Conservation (phyloP, 352 stramenopile species). For the Pythium oligandrum region DNA sequence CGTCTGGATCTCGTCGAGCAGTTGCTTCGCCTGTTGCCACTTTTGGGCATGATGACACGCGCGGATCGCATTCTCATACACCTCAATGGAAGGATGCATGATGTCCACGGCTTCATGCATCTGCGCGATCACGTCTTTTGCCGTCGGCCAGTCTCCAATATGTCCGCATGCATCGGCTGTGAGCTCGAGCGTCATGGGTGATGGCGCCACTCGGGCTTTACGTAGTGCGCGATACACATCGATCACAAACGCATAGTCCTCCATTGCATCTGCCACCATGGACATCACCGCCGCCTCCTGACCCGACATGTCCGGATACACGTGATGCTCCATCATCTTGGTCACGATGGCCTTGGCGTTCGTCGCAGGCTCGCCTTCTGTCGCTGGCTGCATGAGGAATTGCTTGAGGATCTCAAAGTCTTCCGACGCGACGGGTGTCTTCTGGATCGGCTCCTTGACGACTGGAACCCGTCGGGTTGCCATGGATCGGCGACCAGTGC, state of each 20-base stretch:
- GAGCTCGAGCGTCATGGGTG: constrained; percentile 66
- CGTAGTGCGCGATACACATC: constrained; percentile 56
- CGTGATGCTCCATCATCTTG: constrained; percentile 48
- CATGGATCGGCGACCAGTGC: too few species aligned
- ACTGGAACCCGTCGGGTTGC: too few species aligned
- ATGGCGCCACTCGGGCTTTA: constrained; percentile 48
- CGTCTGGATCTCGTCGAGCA: constrained; percentile 56
- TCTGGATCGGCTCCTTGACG: not conserved
- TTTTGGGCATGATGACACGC: constrained; percentile 47
- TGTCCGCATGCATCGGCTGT: constrained; percentile 48
- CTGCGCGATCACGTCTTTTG: constrained; percentile 56
- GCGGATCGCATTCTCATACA: constrained; percentile 70
- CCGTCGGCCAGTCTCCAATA: constrained; percentile 46
- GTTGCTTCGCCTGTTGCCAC: constrained; percentile 67
- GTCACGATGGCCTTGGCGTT: constrained; percentile 37
- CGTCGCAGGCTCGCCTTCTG: constrained; percentile 23
- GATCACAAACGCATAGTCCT: constrained; percentile 49
- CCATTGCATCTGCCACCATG: constrained; percentile 64
- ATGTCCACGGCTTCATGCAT: constrained; percentile 67
- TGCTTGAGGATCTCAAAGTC: constrained; percentile 62
- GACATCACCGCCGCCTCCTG: constrained; percentile 75
- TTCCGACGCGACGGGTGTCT: constrained; percentile 26
- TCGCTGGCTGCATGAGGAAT: constrained; percentile 46
- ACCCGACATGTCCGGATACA: constrained; percentile 61
- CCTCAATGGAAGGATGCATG: constrained; percentile 59